A percentile compares a stretch with the other conserved stretches of the same genome.
These are phyloP conservation scores for Arbutus unedo DNA, from an alignment of 148 eudicot genomes.

Conservation along the genomic window DNA sequence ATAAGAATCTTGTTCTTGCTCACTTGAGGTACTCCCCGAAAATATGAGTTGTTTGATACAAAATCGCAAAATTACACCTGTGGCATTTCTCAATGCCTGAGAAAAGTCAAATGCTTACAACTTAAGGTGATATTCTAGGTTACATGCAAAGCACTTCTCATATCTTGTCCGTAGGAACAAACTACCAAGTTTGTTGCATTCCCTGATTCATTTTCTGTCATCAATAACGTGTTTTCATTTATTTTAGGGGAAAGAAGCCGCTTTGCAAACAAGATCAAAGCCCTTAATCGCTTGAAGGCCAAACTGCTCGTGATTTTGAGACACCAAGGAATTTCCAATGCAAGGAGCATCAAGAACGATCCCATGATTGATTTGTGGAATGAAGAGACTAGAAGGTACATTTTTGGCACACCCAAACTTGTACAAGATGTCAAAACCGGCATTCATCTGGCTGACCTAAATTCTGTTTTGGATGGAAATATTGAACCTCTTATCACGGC, in stretches of 20 bases:
- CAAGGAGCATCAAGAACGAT: slow-evolving; percentile 35
- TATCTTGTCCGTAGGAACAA: neutral
- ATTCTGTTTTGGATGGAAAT: slow-evolving; percentile 74
- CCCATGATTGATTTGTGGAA: slow-evolving; percentile 38
- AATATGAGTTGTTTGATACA: neutral
- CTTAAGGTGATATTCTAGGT: neutral
- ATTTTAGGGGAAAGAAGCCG: slow-evolving; percentile 75
- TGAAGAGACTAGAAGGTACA: slow-evolving; percentile 56
- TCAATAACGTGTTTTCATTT: neutral
- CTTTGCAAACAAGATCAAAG: slow-evolving; percentile 80
- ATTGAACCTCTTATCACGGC: slow-evolving; percentile 64
- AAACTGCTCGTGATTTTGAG: slow-evolving; percentile 54
- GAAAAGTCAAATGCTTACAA: neutral
- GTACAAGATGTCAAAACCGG: slow-evolving; percentile 79
- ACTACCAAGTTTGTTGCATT: too few species aligned
- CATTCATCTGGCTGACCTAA: slow-evolving; percentile 55
- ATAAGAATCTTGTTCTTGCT: neutral
- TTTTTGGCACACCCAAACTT: slow-evolving; percentile 54
- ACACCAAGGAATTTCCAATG: slow-evolving; percentile 47
- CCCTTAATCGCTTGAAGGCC: slow-evolving; percentile 78
- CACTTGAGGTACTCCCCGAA: neutral
- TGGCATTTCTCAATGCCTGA: neutral
- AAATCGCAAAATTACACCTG: neutral
- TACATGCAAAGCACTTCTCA: neutral
- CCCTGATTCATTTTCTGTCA: neutral